A percentile compares a stretch with the other conserved stretches of the same genome.
Evolutionary conservation across 331 rosid genomes (phyloP).

Genomic region (Dryas integrifolia): DNA sequence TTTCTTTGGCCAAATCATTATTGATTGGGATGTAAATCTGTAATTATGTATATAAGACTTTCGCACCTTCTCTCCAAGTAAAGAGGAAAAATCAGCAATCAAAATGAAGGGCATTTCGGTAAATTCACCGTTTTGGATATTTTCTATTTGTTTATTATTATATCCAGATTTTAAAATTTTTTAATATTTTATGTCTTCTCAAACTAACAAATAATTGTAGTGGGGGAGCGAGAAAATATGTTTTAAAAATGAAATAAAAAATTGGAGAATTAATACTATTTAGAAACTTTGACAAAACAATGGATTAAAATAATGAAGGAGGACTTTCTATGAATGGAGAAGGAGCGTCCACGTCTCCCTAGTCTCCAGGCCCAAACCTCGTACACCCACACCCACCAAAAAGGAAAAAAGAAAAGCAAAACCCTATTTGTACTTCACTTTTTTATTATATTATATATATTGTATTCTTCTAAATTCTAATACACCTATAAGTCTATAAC

Average conservation of each 20-base stretch:
- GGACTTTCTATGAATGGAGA: constrained; percentile 56
- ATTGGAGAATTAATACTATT: constrained; percentile 21
- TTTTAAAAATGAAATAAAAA: constrained; percentile 14
- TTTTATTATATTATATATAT: not conserved
- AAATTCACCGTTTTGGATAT: not conserved
- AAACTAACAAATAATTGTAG: constrained; percentile 43
- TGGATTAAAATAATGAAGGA: constrained; percentile 18
- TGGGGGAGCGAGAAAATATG: not conserved
- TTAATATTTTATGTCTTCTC: constrained; percentile 1
- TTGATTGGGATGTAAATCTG: too few relatives aligned
- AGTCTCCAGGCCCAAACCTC: constrained; percentile 45
- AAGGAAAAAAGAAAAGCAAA: constrained; percentile 17
- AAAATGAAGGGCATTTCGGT: not conserved
- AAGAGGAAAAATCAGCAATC: not conserved
- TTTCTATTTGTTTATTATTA: not conserved
- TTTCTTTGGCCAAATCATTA: too few relatives aligned
- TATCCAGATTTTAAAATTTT: not conserved
- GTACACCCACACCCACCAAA: constrained; percentile 34
- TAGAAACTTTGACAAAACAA: constrained; percentile 25
- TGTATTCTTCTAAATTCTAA: too few relatives aligned
- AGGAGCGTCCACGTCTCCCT: constrained; percentile 73
- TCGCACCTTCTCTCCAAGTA: too few relatives aligned
- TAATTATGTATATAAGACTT: too few relatives aligned
- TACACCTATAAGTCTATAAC: not conserved
- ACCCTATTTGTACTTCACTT: constrained; percentile 19